A percentile compares a stretch with the other conserved stretches of the same genome.
These are phyloP conservation scores for Annulohypoxylon truncatum DNA, from an alignment of 2,329 filamentous ascomycete genomes.

Conservation along the genomic window DNA sequence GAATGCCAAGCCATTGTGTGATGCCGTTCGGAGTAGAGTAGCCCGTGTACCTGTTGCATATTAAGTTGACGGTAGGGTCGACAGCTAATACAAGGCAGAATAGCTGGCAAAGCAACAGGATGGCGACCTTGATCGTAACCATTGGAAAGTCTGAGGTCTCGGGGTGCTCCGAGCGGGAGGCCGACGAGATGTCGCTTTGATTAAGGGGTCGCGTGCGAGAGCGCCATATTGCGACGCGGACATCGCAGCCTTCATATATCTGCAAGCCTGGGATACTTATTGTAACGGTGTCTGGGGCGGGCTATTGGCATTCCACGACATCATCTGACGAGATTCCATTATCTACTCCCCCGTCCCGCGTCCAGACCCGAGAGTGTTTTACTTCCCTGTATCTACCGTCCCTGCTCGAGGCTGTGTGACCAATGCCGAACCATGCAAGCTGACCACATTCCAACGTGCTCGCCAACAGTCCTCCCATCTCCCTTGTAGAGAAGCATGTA, in stretches of 20 bases:
- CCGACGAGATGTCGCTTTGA: slow-evolving; percentile 14
- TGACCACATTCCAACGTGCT: slow-evolving; percentile 33
- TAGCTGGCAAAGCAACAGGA: slow-evolving; percentile 40
- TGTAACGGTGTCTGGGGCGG: slow-evolving; percentile 9
- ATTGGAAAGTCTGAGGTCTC: slow-evolving; percentile 28
- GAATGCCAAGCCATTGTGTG: slow-evolving; percentile 78
- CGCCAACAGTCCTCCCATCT: slow-evolving; percentile 12
- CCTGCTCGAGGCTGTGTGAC: slow-evolving; percentile 27
- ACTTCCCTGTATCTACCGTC: slow-evolving; percentile 19
- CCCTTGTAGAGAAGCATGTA: slow-evolving; percentile 1
- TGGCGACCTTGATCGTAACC: slow-evolving; percentile 29
- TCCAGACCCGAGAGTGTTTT: slow-evolving; percentile 12
- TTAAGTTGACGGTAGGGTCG: slow-evolving; percentile 65
- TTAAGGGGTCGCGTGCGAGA: slow-evolving; percentile 1
- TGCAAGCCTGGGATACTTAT: slow-evolving; percentile 7
- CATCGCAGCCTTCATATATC: slow-evolving; percentile 24
- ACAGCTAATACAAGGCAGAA: slow-evolving; percentile 40
- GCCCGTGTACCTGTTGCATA: slow-evolving; percentile 75
- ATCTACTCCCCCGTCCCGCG: not conserved
- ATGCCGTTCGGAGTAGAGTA: slow-evolving; percentile 65
- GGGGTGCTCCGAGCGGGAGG: slow-evolving; percentile 27
- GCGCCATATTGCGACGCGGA: slow-evolving; percentile 14
- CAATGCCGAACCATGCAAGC: slow-evolving; percentile 21
- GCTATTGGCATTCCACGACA: slow-evolving; percentile 34
- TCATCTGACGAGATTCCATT: slow-evolving; percentile 32